These are phyloP conservation scores for Clonostachys byssicola DNA, from an alignment of 2,329 filamentous ascomycete genomes.

Conservation along the genomic window DNA sequence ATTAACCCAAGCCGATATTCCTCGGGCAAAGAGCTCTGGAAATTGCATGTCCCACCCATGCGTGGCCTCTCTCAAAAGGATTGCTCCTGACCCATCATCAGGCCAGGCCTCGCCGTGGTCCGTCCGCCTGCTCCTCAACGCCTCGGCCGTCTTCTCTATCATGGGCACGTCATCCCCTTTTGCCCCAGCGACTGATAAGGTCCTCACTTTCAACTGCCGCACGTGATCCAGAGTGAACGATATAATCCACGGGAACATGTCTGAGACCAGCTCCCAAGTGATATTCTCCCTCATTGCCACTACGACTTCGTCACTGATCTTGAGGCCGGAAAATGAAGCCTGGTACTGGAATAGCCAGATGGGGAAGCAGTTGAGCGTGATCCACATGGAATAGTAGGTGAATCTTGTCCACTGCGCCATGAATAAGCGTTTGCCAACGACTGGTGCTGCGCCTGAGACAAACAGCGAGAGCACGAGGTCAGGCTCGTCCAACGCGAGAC, in stretches of 20 bases:
- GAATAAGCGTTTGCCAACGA: slow-evolving; percentile 13
- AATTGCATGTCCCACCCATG: slow-evolving; percentile 35
- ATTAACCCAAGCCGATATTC: slow-evolving; percentile 27
- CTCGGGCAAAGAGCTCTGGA: slow-evolving; percentile 28
- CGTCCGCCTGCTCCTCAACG: slow-evolving; percentile 7
- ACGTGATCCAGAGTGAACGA: slow-evolving; percentile 17
- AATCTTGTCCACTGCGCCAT: slow-evolving; percentile 18
- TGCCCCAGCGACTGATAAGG: slow-evolving; percentile 20
- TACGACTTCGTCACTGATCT: slow-evolving; percentile 18
- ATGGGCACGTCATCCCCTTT: slow-evolving; percentile 23
- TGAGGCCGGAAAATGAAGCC: slow-evolving; percentile 16
- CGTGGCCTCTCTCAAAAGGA: slow-evolving; percentile 25
- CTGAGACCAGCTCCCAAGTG: slow-evolving; percentile 14
- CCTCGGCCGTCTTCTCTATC: slow-evolving; percentile 18
- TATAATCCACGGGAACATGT: slow-evolving; percentile 14
- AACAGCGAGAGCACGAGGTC: slow-evolving; percentile 26
- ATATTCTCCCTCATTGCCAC: slow-evolving; percentile 24
- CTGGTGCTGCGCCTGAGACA: slow-evolving; percentile 23
- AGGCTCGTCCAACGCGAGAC: slow-evolving; percentile 23
- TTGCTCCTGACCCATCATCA: slow-evolving; percentile 16
- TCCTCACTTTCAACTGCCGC: slow-evolving; percentile 12
- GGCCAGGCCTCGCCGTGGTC: slow-evolving; percentile 11
- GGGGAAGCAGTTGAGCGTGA: slow-evolving; percentile 18
- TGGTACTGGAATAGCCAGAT: slow-evolving; percentile 15
- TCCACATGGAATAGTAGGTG: slow-evolving; percentile 14